Conservation (phyloP, 139 green algal species). For the Picocystis salinarum region DNA sequence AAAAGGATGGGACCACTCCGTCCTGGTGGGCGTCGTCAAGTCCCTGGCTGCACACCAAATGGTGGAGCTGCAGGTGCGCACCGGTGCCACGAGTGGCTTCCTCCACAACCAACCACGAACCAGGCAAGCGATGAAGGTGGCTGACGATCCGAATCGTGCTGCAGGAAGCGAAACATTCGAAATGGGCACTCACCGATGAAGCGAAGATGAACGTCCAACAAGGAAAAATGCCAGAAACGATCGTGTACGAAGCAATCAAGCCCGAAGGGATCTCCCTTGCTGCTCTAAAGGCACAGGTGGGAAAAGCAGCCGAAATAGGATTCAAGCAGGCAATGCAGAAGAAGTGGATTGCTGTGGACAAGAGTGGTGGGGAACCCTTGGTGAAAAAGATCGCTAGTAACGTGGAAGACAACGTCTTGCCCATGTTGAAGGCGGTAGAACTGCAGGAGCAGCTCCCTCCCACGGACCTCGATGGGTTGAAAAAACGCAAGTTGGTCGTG, state of each 20-base stretch:
- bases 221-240: constrained; percentile 56
- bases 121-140: not conserved
- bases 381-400: constrained; percentile 23
- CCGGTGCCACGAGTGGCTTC: not conserved
- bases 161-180: constrained; percentile 53
- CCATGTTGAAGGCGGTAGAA: constrained; percentile 24
- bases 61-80: constrained; percentile 42
- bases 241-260: constrained; percentile 55
- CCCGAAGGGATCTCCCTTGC: constrained; percentile 46
- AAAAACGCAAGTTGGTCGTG: constrained; percentile 67
- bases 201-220: constrained; percentile 33
- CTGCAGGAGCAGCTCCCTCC: constrained; percentile 23
- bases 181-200: constrained; percentile 57
- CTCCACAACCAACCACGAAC: not conserved
- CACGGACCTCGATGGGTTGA: constrained; percentile 19
- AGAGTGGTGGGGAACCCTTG: constrained; percentile 8
- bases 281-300: constrained; percentile 17
- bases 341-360: constrained; percentile 54
- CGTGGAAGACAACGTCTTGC: constrained; percentile 35
- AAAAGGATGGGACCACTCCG: constrained; percentile 37
- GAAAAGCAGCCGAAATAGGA: constrained; percentile 49
- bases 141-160: not conserved
- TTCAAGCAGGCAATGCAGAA: constrained; percentile 84
- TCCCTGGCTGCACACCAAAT: constrained; percentile 56
- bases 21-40: constrained; percentile 65